Base-by-base conservation (phyloP, 768 basidiomycete species). In the Podaxis sp. region DNA sequence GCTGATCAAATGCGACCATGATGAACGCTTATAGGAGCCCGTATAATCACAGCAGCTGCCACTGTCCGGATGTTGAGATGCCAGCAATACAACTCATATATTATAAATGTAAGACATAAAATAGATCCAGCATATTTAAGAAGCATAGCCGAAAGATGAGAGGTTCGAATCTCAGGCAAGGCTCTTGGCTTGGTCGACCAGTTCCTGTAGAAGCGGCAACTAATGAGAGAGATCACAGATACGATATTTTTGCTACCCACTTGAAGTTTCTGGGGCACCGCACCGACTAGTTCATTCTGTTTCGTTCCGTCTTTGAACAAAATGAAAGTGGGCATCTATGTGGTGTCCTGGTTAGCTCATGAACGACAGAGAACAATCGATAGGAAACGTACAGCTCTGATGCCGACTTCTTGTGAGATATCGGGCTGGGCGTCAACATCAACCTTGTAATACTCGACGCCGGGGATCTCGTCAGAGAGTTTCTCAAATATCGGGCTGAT, bases 401-500 rank as follows among this genome's bases (percentile, higher is more conserved):
- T 75, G 42, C 82, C 82, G 54, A 81, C 83, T 71, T 88, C 86
- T 61, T 82, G 71, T 1, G 82, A 68, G 53, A 89, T 82, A 0
- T 80, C 77, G 3, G 67, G 61, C 55, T 81, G 80, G 38, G 75
- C 76, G 65, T 93, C 91, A 32, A 90, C 82, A 63, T 93, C 84
- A 59, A 91, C 85, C 69, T 88, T 89, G 79, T 86, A 89, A 70
- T 90, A 88, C 16, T 78, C 77, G 57, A 88, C 68, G 65, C 68
- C 28, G 9, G 47, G 11, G 47, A 25, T 13, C 21, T 71, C 68
- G 0, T 73, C 64, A 2, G 84, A 77, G n/a, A 87, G 67, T 63
- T 79, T 75, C 70, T 88, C 85, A 64, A 89, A 85, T 44, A 87
- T 67, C 57, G 89, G 89, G 18, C 82, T 81, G 72, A 90, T 89